A percentile compares a stretch with the other conserved stretches of the same genome.
Evolutionary conservation across 108 stramenopile genomes (phyloP).

Genomic region (Skeletonema tropicum): DNA sequence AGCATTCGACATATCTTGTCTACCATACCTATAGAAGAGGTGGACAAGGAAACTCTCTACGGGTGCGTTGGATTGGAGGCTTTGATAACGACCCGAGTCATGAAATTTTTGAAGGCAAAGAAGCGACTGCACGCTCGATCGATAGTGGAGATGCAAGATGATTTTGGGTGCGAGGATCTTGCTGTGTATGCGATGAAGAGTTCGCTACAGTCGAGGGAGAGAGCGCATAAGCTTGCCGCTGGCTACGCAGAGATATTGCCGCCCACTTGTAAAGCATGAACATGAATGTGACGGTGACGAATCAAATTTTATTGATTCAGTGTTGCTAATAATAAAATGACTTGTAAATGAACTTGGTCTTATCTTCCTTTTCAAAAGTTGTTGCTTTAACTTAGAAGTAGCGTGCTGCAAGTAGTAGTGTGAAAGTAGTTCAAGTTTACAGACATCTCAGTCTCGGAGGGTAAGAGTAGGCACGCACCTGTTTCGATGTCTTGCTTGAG

Average conservation of each 20-base stretch:
- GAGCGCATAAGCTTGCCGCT: neutral
- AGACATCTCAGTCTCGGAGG: too few species aligned
- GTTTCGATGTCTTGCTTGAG: too few species aligned
- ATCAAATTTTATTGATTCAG: neutral
- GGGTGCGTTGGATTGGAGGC: neutral
- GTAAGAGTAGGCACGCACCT: too few species aligned
- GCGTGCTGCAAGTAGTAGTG: too few species aligned
- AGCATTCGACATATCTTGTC: neutral
- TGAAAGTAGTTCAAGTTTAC: too few species aligned
- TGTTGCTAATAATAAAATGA: too few species aligned
- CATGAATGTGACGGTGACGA: neutral
- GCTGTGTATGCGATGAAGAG: neutral
- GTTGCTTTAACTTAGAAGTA: too few species aligned
- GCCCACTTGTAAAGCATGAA: neutral
- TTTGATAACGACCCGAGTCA: neutral
- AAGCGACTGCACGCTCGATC: neutral
- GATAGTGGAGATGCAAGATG: neutral
- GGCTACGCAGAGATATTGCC: neutral
- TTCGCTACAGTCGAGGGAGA: neutral
- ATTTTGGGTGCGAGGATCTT: neutral
- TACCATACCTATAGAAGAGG: neutral
- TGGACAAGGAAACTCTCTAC: neutral
- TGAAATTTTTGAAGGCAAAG: neutral
- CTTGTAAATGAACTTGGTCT: too few species aligned
- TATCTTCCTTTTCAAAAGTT: too few species aligned